Base-by-base conservation (phyloP, 495 filamentous ascomycete species). In the Chaetomidium leptoderma region DNA sequence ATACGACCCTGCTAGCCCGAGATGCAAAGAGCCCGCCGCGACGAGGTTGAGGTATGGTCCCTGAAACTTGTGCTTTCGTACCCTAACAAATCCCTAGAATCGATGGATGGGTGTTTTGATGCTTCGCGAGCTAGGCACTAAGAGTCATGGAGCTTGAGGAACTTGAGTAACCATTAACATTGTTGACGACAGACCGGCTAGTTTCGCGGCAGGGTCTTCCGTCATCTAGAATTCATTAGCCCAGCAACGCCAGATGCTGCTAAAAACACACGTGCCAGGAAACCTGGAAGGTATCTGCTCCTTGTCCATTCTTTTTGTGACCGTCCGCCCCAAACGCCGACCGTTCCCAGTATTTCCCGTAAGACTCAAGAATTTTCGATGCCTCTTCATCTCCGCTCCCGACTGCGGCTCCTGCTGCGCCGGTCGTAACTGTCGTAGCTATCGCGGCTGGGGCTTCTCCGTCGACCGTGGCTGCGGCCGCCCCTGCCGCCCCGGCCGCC, bases 401-500 rank as follows among this genome's bases (percentile, higher is more conserved):
- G 53, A 29, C 63, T 67, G 45, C 61, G 65, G 58, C 64, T 70
- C 9, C 66, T 50, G 35, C 63, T 66, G 16, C 65, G 63, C 19
- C 67, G 56, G 39, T 62, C 67, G n/a, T 66, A 61, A 54, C 68
- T 69, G 45, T 78, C 80, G 63, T 84, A 85, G 59, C 83, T 85
- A 56, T 73, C 80, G 60, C 83, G 83, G 65, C 84, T 87, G 13
- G 78, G 77, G 57, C 82, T 89, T 59, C 86, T 75, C 54, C 65
- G 72, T 57, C 63, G 63, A 59, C 64, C 70, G 51, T 70, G 66
- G 53, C 64, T 68, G 57, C 72, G 73, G 19, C 69, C 65, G 63
- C 72, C 71, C 59, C 81, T 69, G 30, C 72, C 69, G 42, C 76
- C 70, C 17, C 76, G 71, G 19, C 79, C 71, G 40, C 55, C 53